These are phyloP conservation scores for Aspergillus asperescens DNA, from an alignment of 495 filamentous ascomycete genomes.

Conservation along the genomic window DNA sequence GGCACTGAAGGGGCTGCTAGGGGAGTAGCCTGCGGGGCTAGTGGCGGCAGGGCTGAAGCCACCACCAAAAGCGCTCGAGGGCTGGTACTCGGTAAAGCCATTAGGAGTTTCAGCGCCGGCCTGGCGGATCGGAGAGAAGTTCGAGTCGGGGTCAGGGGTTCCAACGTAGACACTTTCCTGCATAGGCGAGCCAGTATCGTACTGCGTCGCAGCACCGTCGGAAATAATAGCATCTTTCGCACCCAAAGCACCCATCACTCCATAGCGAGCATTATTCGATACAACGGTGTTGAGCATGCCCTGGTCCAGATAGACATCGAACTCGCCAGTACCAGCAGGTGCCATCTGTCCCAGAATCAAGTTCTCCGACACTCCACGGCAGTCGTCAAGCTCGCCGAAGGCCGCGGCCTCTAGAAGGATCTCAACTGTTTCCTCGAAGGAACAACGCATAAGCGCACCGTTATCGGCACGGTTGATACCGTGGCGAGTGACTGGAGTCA, in stretches of 20 bases:
- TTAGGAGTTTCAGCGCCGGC: slow-evolving; percentile 67
- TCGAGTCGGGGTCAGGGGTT: slow-evolving; percentile 71
- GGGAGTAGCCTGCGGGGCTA: slow-evolving; percentile 64
- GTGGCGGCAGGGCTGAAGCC: slow-evolving; percentile 60
- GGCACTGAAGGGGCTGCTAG: slow-evolving; percentile 73
- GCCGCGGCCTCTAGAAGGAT: slow-evolving; percentile 94
- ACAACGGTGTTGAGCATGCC: slow-evolving; percentile 93
- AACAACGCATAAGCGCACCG: slow-evolving; percentile 97
- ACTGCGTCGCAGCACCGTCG: slow-evolving; percentile 88
- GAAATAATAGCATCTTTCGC: slow-evolving; percentile 62
- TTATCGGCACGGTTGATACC: slow-evolving; percentile 98
- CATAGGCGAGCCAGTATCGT: slow-evolving; percentile 86
- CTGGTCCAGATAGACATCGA: slow-evolving; percentile 87
- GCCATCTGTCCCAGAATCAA: slow-evolving; percentile 97
- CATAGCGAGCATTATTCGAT: slow-evolving; percentile 77
- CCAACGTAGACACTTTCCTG: slow-evolving; percentile 69
- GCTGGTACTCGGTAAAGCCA: slow-evolving; percentile 63
- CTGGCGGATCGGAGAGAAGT: slow-evolving; percentile 85
- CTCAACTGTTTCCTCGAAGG: slow-evolving; percentile 98
- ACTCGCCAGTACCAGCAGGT: slow-evolving; percentile 91
- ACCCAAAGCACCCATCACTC: slow-evolving; percentile 68
- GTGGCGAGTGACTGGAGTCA: slow-evolving; percentile 95
- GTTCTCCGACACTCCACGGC: slow-evolving; percentile 96
- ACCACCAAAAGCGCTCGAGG: slow-evolving; percentile 49
- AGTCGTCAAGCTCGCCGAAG: slow-evolving; percentile 92